These are phyloP conservation scores for Blepharisma japonicum DNA, from an alignment of 73 alveolate genomes.

Conservation along the genomic window DNA sequence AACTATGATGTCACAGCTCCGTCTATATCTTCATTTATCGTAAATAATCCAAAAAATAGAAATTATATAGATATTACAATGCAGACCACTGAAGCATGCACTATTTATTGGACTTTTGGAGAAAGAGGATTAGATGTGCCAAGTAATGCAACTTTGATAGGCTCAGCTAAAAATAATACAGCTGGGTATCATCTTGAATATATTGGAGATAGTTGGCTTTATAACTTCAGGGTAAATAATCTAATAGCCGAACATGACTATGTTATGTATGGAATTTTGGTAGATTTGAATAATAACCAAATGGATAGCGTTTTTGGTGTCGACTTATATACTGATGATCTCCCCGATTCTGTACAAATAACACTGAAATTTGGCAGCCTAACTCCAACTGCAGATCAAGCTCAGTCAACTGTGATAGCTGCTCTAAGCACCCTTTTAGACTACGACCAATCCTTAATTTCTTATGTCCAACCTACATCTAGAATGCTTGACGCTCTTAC, in stretches of 20 bases:
- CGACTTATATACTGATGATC: not conserved
- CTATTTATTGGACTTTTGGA: not conserved
- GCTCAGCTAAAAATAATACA: not conserved
- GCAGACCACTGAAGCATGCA: not conserved
- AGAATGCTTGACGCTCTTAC: too few species aligned
- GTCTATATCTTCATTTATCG: not conserved
- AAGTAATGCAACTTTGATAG: not conserved
- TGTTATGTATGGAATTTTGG: conserved; percentile 2
- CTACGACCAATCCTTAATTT: not conserved
- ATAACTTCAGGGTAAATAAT: not conserved
- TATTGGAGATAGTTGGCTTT: not conserved
- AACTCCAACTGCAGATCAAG: not conserved
- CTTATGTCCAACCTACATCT: not conserved
- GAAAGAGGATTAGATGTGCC: conserved; percentile 1
- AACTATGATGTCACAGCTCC: not conserved
- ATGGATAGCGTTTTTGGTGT: not conserved
- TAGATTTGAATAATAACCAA: not conserved
- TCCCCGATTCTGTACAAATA: not conserved
- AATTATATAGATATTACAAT: not conserved
- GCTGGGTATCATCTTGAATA: conserved; percentile 3
- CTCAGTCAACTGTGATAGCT: not conserved
- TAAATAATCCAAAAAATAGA: conserved; percentile 1
- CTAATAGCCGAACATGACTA: conserved; percentile 6
- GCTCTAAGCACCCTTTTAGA: not conserved
- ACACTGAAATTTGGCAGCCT: not conserved